Percentiles rank a stretch among this genome's conserved stretches.
phyloP scores from a whole-genome alignment of 2,329 filamentous ascomycete species.

The Microdochium bolleyi region DNA sequence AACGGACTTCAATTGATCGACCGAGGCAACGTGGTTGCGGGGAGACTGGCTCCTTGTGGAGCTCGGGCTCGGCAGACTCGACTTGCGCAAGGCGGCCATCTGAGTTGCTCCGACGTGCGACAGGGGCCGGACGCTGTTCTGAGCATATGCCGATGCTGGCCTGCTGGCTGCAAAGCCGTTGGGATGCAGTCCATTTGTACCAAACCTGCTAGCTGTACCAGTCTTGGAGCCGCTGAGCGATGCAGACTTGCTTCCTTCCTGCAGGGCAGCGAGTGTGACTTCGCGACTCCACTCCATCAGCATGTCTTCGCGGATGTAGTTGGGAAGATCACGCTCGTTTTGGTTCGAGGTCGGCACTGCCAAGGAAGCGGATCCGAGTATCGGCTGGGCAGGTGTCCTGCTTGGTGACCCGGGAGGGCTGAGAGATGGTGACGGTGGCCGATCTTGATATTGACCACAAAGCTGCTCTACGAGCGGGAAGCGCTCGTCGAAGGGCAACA shows the following conservation, averaged over 20 bases:
- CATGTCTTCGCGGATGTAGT: conserved; percentile 65
- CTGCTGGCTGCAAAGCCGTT: conserved; percentile 29
- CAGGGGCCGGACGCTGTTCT: conserved; percentile 40
- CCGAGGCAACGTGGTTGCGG: conserved; percentile 46
- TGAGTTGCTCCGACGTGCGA: conserved; percentile 29
- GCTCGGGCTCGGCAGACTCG: conserved; percentile 42
- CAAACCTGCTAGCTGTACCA: conserved; percentile 48
- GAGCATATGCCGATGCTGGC: conserved; percentile 36
- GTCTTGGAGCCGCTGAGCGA: conserved; percentile 71
- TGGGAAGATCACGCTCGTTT: conserved; percentile 51
- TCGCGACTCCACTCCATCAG: conserved; percentile 75
- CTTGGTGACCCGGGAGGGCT: conserved; percentile 66
- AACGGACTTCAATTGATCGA: conserved; percentile 57
- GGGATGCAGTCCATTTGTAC: conserved; percentile 41
- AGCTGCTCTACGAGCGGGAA: conserved; percentile 66
- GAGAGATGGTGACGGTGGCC: conserved; percentile 52
- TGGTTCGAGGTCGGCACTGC: conserved; percentile 28
- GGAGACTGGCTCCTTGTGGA: conserved; percentile 35
- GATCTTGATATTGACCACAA: conserved; percentile 60
- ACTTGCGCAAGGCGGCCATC: conserved; percentile 39
- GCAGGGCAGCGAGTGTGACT: conserved; percentile 57
- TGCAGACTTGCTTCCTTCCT: conserved; percentile 61
- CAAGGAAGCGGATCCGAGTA: conserved; percentile 39
- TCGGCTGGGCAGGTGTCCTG: conserved; percentile 54
- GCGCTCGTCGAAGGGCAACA: conserved; percentile 71